These are phyloP conservation scores for Rosa hybrid DNA, from an alignment of 331 rosid genomes.

Conservation along the genomic window DNA sequence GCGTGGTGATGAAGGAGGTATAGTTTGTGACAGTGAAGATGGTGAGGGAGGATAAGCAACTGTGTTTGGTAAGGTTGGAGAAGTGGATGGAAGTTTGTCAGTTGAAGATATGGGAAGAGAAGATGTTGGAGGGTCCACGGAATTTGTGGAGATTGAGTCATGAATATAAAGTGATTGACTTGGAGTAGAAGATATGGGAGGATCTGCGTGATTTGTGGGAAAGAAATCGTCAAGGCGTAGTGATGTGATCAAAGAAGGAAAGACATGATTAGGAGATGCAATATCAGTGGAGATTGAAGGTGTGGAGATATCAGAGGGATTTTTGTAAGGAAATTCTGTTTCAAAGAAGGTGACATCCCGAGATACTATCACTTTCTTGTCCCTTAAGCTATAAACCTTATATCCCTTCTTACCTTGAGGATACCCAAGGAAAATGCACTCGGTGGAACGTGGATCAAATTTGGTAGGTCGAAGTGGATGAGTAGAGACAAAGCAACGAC, in stretches of 20 bases:
- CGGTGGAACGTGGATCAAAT: background rate
- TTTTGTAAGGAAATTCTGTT: background rate
- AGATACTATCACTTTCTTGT: background rate
- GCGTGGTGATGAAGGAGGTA: background rate
- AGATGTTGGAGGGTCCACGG: background rate
- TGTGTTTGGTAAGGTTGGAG: background rate
- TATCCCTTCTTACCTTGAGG: background rate
- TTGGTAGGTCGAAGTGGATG: background rate
- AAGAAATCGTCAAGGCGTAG: no score
- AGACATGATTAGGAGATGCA: background rate
- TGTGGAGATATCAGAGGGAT: background rate
- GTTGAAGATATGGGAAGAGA: background rate
- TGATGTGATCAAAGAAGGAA: background rate
- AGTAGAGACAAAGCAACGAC: background rate
- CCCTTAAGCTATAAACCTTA: background rate
- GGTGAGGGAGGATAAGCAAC: background rate
- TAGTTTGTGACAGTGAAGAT: background rate
- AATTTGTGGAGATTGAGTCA: background rate
- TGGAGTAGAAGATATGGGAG: background rate
- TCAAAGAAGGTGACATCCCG: background rate
- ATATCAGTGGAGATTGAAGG: background rate
- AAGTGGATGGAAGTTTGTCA: background rate
- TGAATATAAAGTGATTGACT: background rate
- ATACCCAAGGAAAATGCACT: background rate
- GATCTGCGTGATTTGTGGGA: no score